Base-by-base conservation (phyloP, 306 rosid genomes). In the Medicago ruthenica region DNA sequence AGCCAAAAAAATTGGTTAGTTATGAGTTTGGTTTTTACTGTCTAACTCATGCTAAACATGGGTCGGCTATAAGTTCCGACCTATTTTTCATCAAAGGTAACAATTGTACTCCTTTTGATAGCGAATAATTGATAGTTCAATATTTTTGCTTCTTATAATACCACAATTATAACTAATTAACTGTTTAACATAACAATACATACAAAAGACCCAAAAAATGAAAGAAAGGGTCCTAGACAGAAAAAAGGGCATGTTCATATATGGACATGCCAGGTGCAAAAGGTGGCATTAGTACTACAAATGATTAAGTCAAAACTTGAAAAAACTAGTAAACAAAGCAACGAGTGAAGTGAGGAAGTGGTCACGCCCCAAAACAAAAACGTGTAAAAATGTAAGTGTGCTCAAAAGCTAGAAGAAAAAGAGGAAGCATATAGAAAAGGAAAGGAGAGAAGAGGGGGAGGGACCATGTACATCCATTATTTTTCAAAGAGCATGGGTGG, bases 301-400 rank as follows among this genome's bases (percentile, higher is more conserved):
- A 80, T 80, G 63, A 80, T 80, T 59, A 61, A 72, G 83, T 63
- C 78, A 80, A 74, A 71, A 77, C 65, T 54, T 74, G 66, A 73
- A 67, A 67, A 71, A 73, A 67, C 72, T 34, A 72, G 69, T 16
- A 67, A 80, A 67, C 7, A 54, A 76, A 80, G 74, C 15, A 73
- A 39, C 21, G 54, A 83, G 83, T 69, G 75, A 75, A 83, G 81
- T 74, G 83, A 79, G 77, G 82, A 58, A 10, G 89, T 83, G 87
- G 85, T 83, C 89, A 80, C 85, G 11, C 67, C 79, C 63, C 44
- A 15, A 57, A 74, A 83, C 81, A 74, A 64, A 68, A 3, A 65
- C 53, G 63, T 72, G 77, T 70, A 65, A 76, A 47, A 76, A 41
- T 45, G 64, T 75, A 71, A 84, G 84, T 84, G 91, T 86, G 80